These are phyloP conservation scores for Conidiobolus incongruus DNA, from an alignment of 371 early-diverging fungal species.

Conservation along the genomic window DNA sequence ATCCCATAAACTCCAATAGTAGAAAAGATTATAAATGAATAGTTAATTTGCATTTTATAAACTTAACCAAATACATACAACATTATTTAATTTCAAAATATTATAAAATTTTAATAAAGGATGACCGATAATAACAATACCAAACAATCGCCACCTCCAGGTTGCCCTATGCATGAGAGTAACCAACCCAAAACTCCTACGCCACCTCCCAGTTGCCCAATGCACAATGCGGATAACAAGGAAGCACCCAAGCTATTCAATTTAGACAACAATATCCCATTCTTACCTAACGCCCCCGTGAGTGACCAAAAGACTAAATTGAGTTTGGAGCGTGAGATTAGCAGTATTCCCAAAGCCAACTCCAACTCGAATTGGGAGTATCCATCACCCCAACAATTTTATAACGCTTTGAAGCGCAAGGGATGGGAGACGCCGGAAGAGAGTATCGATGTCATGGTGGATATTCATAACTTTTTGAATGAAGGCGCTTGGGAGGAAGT, in stretches of 20 bases:
- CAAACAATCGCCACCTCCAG: no score
- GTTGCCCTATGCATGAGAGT: no score
- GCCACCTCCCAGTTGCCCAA: no score
- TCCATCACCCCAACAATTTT: constrained; percentile 85
- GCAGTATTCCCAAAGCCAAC: constrained; percentile 40
- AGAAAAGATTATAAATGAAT: no score
- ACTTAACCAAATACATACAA: no score
- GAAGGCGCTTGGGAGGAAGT: constrained; percentile 83
- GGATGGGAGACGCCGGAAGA: constrained; percentile 49
- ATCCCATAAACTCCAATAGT: no score
- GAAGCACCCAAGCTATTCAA: constrained; percentile 12
- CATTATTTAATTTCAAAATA: no score
- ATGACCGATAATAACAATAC: no score
- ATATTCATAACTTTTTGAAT: constrained; percentile 78
- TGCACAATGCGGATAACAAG: no score
- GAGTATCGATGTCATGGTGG: constrained; percentile 53
- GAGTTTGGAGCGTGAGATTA: constrained; percentile 30
- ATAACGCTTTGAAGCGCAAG: constrained; percentile 81
- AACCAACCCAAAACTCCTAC: no score
- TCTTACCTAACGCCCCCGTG: constrained; percentile 30
- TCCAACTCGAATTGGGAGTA: constrained; percentile 52
- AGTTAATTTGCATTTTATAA: no score
- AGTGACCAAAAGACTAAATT: constrained; percentile 27
- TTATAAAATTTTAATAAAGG: no score
- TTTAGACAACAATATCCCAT: constrained; percentile 53